These are phyloP conservation scores for Thalassiosira profunda DNA, from an alignment of 108 stramenopile species.

Conservation along the genomic window DNA sequence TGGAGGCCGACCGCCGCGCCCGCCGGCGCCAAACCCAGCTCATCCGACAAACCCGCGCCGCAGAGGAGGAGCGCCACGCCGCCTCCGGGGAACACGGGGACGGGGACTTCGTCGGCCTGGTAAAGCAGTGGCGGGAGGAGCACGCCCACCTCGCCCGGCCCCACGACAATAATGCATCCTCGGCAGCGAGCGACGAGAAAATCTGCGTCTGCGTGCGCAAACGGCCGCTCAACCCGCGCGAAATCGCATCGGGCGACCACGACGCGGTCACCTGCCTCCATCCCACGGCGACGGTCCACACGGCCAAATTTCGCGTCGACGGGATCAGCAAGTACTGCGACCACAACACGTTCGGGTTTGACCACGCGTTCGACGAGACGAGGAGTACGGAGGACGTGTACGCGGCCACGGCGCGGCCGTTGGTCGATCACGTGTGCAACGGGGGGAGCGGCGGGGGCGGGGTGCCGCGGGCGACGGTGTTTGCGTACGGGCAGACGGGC, in stretches of 20 bases:
- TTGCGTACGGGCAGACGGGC: slow-evolving; percentile 94
- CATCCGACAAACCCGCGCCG: slow-evolving; percentile 56
- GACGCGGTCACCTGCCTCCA: slow-evolving; percentile 96
- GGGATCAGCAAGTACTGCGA: slow-evolving; percentile 98
- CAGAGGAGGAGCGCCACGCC: slow-evolving; percentile 82
- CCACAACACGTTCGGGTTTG: slow-evolving; percentile 94
- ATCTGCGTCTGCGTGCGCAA: slow-evolving; percentile 94
- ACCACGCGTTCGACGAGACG: slow-evolving; percentile 91
- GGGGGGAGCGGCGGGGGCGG: slow-evolving; percentile 35
- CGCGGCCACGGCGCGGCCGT: slow-evolving; percentile 77
- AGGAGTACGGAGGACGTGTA: slow-evolving; percentile 87
- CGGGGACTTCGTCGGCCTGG: slow-evolving; percentile 97
- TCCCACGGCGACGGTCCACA: slow-evolving; percentile 95
- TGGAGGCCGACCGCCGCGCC: slow-evolving; percentile 91
- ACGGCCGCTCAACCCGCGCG: slow-evolving; percentile 83
- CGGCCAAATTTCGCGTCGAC: slow-evolving; percentile 96
- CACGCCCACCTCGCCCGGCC: slow-evolving; percentile 40
- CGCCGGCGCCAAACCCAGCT: slow-evolving; percentile 84
- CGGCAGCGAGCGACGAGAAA: slow-evolving; percentile 14
- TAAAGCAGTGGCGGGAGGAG: slow-evolving; percentile 82
- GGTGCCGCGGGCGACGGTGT: slow-evolving; percentile 88
- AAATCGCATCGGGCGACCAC: slow-evolving; percentile 85
- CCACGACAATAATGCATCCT: background rate
- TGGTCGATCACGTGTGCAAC: slow-evolving; percentile 92
- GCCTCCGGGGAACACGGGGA: slow-evolving; percentile 97